Percentiles rank a stretch among this genome's conserved stretches.
These are phyloP conservation scores for Globisporangium nodosum DNA, from an alignment of 352 stramenopile species.

Conservation along the genomic window DNA sequence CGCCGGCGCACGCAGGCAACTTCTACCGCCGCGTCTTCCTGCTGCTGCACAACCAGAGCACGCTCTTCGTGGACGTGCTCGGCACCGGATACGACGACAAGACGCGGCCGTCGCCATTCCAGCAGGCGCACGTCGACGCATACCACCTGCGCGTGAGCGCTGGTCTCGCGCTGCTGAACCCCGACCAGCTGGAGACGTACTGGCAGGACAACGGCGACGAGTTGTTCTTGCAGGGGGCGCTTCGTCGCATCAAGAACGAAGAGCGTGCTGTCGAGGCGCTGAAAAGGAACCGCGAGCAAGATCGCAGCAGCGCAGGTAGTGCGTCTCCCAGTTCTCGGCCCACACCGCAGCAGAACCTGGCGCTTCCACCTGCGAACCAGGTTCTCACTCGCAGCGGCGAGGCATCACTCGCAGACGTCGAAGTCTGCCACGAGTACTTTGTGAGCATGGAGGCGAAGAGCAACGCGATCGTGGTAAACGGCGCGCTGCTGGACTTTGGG, in stretches of 20 bases:
- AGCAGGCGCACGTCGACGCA: conserved; percentile 88
- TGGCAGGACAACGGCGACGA: conserved; percentile 62
- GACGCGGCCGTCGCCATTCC: conserved; percentile 85
- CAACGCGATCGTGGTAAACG: conserved; percentile 45
- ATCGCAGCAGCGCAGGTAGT: conserved; percentile 2
- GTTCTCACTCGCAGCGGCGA: conserved; percentile 85
- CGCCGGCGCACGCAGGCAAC: conserved; percentile 67
- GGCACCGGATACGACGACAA: conserved; percentile 89
- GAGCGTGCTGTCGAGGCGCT: not conserved
- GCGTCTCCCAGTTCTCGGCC: not conserved
- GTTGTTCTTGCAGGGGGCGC: conserved; percentile 55
- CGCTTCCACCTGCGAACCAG: conserved; percentile 21
- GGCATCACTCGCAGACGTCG: conserved; percentile 59
- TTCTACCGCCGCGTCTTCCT: conserved; percentile 90
- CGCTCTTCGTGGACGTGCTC: conserved; percentile 84
- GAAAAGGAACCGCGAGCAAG: conserved; percentile 1
- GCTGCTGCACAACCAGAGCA: conserved; percentile 80
- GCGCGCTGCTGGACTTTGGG: conserved; percentile 73
- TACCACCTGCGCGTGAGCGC: conserved; percentile 48
- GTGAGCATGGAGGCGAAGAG: conserved; percentile 46
- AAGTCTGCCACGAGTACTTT: conserved; percentile 85
- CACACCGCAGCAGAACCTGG: not conserved
- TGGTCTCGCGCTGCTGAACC: conserved; percentile 66
- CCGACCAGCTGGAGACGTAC: conserved; percentile 78
- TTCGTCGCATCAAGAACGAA: conserved; percentile 25